Conservation (phyloP, 208 protist species). For the Borovskyia barvae region DNA sequence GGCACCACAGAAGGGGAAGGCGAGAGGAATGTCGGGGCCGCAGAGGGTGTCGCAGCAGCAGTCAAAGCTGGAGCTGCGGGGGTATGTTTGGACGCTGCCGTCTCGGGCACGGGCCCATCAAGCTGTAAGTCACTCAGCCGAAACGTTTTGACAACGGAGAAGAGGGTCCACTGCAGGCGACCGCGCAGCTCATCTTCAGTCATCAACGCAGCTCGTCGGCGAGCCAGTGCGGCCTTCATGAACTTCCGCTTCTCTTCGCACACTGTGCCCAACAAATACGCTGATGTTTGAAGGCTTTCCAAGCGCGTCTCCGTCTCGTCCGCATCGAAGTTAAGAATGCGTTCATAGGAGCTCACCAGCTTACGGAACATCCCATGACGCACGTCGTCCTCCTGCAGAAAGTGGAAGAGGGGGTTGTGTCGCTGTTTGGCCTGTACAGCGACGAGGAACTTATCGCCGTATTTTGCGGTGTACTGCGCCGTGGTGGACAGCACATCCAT, state of each 20-base stretch:
- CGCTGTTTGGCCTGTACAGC: slow-evolving; percentile 55
- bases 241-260: slow-evolving; percentile 78
- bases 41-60: too few relatives aligned
- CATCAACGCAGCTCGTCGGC: slow-evolving; percentile 75
- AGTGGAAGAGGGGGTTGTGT: slow-evolving; percentile 70
- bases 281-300: slow-evolving; percentile 41
- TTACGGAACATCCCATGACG: slow-evolving; percentile 68
- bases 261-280: slow-evolving; percentile 57
- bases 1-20: too few relatives aligned
- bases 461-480: slow-evolving; percentile 88
- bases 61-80: background rate
- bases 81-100: slow-evolving; percentile 35
- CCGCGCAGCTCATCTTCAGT: slow-evolving; percentile 85
- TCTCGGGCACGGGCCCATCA: slow-evolving; percentile 67
- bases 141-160: slow-evolving; percentile 76
- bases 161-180: slow-evolving; percentile 77
- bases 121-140: slow-evolving; percentile 65
- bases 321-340: slow-evolving; percentile 56
- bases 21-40: too few relatives aligned
- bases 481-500: slow-evolving; percentile 75
- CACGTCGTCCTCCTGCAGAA: slow-evolving; percentile 73
- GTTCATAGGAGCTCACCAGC: slow-evolving; percentile 77
- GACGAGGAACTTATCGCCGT: slow-evolving; percentile 72
- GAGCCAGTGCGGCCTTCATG: slow-evolving; percentile 67
- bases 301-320: slow-evolving; percentile 80